Conservation (phyloP, 495 filamentous ascomycete species). For the Hypoxylon rickii region DNA sequence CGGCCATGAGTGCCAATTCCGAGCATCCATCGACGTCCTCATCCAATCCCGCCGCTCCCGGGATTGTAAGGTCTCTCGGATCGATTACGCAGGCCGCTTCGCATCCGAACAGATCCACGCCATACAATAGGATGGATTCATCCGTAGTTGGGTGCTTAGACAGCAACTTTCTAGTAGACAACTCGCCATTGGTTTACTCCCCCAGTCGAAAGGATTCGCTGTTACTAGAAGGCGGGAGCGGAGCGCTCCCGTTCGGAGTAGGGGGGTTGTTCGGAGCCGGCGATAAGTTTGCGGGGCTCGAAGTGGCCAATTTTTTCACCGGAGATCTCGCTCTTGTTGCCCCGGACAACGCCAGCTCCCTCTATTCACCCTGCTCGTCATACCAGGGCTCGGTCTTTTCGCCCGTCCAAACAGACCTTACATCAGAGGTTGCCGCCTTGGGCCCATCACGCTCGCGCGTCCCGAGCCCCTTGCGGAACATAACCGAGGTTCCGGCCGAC, state of each 20-base stretch:
- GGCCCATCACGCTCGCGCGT: constrained; percentile 19
- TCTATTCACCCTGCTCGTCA: constrained; percentile 17
- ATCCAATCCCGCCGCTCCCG: neutral
- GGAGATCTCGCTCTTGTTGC: neutral
- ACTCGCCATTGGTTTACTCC: constrained; percentile 1
- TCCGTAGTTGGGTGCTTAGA: neutral
- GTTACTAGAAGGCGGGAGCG: constrained; percentile 14
- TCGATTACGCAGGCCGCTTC: neutral
- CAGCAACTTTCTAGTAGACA: constrained; percentile 4
- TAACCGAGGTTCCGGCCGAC: neutral
- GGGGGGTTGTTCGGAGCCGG: constrained; percentile 1
- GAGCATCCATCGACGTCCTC: neutral
- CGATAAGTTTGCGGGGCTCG: constrained; percentile 14
- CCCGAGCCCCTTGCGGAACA: constrained; percentile 30
- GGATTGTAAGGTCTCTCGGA: neutral
- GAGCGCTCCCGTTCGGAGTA: constrained; percentile 3
- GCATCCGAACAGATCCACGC: neutral
- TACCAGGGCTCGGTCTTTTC: constrained; percentile 27
- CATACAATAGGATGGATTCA: constrained; percentile 3
- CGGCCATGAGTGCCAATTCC: constrained; percentile 10
- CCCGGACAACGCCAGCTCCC: constrained; percentile 3
- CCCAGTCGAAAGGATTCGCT: constrained; percentile 8
- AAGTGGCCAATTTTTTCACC: constrained; percentile 2
- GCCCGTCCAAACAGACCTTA: constrained; percentile 22
- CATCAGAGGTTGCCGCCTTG: constrained; percentile 8